Conservation (phyloP, 768 basidiomycete species). For the Cystobasidiopsis lactophilus region DNA sequence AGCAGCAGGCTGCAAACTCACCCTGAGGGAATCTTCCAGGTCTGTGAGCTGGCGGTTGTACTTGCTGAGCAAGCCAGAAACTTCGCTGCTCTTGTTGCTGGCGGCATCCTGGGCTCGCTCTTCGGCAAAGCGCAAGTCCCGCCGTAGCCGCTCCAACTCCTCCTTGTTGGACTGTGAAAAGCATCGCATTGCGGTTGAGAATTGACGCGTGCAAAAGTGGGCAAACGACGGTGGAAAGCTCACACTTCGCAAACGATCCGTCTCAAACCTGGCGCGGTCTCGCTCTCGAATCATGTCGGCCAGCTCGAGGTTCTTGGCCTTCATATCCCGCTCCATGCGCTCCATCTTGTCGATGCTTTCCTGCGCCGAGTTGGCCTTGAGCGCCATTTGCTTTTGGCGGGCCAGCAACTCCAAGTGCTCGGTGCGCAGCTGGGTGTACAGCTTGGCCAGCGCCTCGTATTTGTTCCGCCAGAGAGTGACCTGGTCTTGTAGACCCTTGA, state of each 20-base stretch:
- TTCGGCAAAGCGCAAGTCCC: slow-evolving; percentile 82
- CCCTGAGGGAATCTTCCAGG: slow-evolving; percentile 82
- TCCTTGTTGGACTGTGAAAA: slow-evolving; percentile 58
- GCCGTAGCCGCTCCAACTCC: slow-evolving; percentile 70
- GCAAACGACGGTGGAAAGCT: slow-evolving; percentile 13
- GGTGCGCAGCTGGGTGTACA: slow-evolving; percentile 91
- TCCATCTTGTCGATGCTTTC: slow-evolving; percentile 98
- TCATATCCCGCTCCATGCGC: slow-evolving; percentile 91
- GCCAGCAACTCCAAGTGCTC: slow-evolving; percentile 93
- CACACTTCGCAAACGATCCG: slow-evolving; percentile 70
- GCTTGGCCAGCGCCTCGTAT: slow-evolving; percentile 91
- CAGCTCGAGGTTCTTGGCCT: slow-evolving; percentile 92
- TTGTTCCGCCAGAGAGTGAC: slow-evolving; percentile 94
- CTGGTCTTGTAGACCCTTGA: slow-evolving; percentile 87
- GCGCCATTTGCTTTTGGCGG: slow-evolving; percentile 90
- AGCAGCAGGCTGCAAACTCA: slow-evolving; percentile 26
- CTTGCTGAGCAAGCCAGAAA: slow-evolving; percentile 63
- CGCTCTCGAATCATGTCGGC: slow-evolving; percentile 98
- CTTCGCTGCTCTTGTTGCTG: slow-evolving; percentile 77
- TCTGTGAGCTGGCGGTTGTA: slow-evolving; percentile 92
- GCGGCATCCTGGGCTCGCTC: slow-evolving; percentile 91
- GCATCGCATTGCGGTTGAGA: background rate
- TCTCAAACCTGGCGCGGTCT: slow-evolving; percentile 81
- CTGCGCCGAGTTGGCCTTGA: slow-evolving; percentile 94
- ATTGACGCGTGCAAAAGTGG: background rate